phyloP scores from a whole-genome alignment of 495 filamentous ascomycete genomes.

The Penicillium maclennaniae region DNA sequence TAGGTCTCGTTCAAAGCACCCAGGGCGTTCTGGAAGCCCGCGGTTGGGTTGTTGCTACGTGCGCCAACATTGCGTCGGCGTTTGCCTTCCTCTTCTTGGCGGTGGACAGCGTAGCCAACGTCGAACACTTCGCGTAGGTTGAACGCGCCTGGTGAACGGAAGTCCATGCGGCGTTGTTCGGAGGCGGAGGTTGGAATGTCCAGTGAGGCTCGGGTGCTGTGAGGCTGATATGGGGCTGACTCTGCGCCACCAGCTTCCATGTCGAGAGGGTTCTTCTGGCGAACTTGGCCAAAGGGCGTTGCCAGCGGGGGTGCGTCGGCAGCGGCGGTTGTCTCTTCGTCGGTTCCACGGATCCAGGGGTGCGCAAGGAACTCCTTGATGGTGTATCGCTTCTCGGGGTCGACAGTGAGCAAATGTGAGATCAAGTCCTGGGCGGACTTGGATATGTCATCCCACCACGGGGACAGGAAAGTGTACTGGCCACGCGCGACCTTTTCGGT shows the following conservation, averaged over 20 bases:
- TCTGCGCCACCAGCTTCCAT: constrained; percentile 34
- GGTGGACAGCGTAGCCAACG: constrained; percentile 91
- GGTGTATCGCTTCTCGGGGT: constrained; percentile 84
- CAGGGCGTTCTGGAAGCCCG: constrained; percentile 49
- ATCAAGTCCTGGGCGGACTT: constrained; percentile 93
- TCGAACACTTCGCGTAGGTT: constrained; percentile 97
- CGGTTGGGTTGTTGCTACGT: constrained; percentile 48
- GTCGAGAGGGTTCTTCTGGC: constrained; percentile 45
- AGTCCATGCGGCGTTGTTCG: constrained; percentile 68
- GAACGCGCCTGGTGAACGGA: constrained; percentile 91
- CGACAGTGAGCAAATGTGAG: constrained; percentile 86
- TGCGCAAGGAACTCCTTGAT: constrained; percentile 86
- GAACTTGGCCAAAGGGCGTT: constrained; percentile 52
- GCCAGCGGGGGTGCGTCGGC: constrained; percentile 73
- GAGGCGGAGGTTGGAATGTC: constrained; percentile 50
- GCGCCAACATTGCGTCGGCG: constrained; percentile 71
- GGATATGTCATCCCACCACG: constrained; percentile 99
- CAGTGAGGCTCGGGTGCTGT: constrained; percentile 43
- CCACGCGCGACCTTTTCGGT: constrained; percentile 97
- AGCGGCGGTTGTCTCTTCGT: constrained; percentile 74
- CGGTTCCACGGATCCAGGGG: constrained; percentile 78
- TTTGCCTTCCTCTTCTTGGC: constrained; percentile 94
- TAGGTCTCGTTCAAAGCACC: constrained; percentile 68
- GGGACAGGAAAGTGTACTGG: constrained; percentile 96
- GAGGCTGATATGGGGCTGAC: constrained; percentile 38